Evolutionary conservation across 257 asterid genomes (phyloP).

Genomic region (Plantago elongata): DNA sequence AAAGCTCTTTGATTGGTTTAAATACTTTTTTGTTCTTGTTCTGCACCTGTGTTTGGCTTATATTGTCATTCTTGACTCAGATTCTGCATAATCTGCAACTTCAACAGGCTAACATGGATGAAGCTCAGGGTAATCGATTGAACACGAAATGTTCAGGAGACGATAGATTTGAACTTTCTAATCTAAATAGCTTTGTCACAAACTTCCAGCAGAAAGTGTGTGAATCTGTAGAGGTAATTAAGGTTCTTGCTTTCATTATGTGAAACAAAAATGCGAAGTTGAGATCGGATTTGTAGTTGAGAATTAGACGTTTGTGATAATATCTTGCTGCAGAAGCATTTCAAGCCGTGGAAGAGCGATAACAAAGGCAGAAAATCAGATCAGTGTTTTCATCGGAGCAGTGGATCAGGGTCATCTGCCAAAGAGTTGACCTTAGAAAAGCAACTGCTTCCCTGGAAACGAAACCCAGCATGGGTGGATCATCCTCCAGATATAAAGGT

Average conservation of each 20-base stretch:
- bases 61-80: background rate
- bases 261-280: slow-evolving; percentile 8
- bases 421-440: slow-evolving; percentile 45
- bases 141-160: slow-evolving; percentile 15
- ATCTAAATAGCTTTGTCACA: slow-evolving; percentile 24
- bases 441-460: slow-evolving; percentile 76
- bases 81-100: background rate
- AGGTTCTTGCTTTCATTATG: background rate
- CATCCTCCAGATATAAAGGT: slow-evolving; percentile 70
- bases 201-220: slow-evolving; percentile 21
- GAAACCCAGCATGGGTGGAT: slow-evolving; percentile 67
- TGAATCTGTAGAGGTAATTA: slow-evolving; percentile 30
- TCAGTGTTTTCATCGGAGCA: slow-evolving; percentile 9
- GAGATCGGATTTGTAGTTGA: background rate
- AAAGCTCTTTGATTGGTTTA: no score
- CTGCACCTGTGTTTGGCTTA: no score
- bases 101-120: slow-evolving; percentile 21
- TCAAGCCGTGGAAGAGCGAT: slow-evolving; percentile 31
- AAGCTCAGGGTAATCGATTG: slow-evolving; percentile 10
- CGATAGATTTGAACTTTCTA: slow-evolving; percentile 14
- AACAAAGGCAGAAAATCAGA: slow-evolving; percentile 20
- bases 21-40: no score
- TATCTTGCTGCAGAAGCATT: slow-evolving; percentile 31
- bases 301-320: background rate
- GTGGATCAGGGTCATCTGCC: slow-evolving; percentile 23